A percentile compares a stretch with the other conserved stretches of the same genome.
Evolutionary conservation across 2,329 filamentous ascomycete genomes (phyloP).

Genomic region (Endocalyx cinctus): DNA sequence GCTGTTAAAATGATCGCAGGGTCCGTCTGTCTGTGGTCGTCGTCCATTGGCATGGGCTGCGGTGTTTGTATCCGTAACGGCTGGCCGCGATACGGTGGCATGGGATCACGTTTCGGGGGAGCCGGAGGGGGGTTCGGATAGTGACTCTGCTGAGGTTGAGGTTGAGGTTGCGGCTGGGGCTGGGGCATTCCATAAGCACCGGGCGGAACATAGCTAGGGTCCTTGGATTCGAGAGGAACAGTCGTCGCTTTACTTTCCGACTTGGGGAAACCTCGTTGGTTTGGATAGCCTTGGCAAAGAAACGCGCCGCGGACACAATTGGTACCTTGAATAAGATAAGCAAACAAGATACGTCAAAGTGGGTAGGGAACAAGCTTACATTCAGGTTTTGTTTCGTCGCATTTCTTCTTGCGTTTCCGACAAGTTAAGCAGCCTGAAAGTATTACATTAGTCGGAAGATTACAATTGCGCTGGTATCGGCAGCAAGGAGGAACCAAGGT

Average conservation of each 20-base stretch:
- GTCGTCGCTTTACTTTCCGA: conserved; percentile 63
- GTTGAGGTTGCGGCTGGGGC: background rate
- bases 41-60: conserved; percentile 51
- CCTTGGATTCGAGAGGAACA: conserved; percentile 80
- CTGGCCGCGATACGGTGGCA: conserved; percentile 58
- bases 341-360: conserved; percentile 7
- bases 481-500: conserved; percentile 11
- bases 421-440: conserved; percentile 70
- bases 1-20: no score
- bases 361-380: conserved; percentile 56
- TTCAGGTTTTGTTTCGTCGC: conserved; percentile 87
- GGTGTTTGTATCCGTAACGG: conserved; percentile 59
- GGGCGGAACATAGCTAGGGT: conserved; percentile 58
- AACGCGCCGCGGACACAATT: conserved; percentile 92
- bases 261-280: conserved; percentile 76
- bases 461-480: conserved; percentile 1
- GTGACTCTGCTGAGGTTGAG: conserved; percentile 21
- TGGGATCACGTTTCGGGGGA: conserved; percentile 47
- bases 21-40: no score
- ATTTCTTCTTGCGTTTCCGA: conserved; percentile 92
- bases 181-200: conserved; percentile 60
- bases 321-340: conserved; percentile 52
- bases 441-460: background rate
- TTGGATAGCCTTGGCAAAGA: conserved; percentile 85
- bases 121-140: conserved; percentile 27